Conservation (phyloP, 139 green algal genomes). For the Closterium sp. region DNA sequence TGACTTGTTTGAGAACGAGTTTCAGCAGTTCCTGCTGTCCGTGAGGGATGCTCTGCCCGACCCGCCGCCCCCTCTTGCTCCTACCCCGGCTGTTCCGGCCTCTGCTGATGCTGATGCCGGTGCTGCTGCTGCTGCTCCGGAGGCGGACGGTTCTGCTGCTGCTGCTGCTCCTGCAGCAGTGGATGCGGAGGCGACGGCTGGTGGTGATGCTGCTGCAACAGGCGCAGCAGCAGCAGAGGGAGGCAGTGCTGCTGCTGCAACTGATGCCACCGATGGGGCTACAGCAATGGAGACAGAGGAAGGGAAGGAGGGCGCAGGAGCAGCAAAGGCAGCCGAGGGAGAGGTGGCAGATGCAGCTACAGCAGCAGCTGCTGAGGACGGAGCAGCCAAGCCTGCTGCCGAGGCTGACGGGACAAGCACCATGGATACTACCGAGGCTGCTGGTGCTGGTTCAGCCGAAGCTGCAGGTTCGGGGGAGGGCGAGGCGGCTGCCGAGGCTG, state of each 20-base stretch:
- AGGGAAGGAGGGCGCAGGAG: neutral
- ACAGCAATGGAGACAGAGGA: slow-evolving; percentile 48
- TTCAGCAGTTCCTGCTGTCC: slow-evolving; percentile 82
- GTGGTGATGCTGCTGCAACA: neutral
- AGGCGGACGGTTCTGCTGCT: neutral
- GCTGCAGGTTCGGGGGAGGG: slow-evolving; percentile 2
- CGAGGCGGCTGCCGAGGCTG: neutral
- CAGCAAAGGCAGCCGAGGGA: slow-evolving; percentile 3
- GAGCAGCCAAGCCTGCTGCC: slow-evolving; percentile 10
- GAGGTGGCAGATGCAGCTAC: slow-evolving; percentile 15
- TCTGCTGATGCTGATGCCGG: slow-evolving; percentile 28
- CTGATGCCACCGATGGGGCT: neutral
- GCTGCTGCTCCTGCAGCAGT: neutral
- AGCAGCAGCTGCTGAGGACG: slow-evolving; percentile 11
- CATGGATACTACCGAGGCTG: neutral
- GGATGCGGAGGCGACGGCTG: slow-evolving; percentile 8
- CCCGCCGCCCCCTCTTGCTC: slow-evolving; percentile 5
- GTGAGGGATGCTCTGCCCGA: slow-evolving; percentile 55
- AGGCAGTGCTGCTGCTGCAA: neutral
- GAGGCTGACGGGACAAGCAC: neutral
- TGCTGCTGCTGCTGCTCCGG: slow-evolving; percentile 43
- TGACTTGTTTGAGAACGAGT: slow-evolving; percentile 93
- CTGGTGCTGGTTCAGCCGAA: neutral
- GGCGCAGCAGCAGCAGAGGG: slow-evolving; percentile 27
- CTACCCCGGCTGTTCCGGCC: neutral